Percentiles rank a stretch among this genome's conserved stretches.
phyloP scores from a whole-genome alignment of 2,329 filamentous ascomycete genomes.

The Aureobasidium lini region DNA sequence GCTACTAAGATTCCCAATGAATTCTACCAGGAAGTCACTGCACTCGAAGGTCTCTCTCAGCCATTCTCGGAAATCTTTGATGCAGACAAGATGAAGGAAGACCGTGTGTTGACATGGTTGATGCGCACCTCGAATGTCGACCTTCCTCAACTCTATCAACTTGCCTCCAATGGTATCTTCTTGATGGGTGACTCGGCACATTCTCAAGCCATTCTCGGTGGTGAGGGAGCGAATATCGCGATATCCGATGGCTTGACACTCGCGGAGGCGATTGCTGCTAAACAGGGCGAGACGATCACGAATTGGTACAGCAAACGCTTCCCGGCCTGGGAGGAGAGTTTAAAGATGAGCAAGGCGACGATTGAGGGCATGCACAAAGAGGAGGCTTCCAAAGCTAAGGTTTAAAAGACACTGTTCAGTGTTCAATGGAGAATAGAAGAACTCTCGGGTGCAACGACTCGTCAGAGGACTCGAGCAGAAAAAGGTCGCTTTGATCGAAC shows the following conservation, averaged over 20 bases:
- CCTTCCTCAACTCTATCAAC: constrained; percentile 17
- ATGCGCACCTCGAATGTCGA: constrained; percentile 29
- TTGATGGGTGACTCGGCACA: constrained; percentile 36
- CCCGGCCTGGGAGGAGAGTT: constrained; percentile 19
- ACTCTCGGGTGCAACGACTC: no score
- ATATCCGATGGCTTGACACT: constrained; percentile 32
- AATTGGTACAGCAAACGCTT: constrained; percentile 19
- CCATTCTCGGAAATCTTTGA: constrained; percentile 30
- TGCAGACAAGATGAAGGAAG: constrained; percentile 23
- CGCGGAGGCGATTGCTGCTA: constrained; percentile 23
- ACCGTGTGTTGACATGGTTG: constrained; percentile 34
- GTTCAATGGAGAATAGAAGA: no score
- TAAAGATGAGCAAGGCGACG: constrained; percentile 19
- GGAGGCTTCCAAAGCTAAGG: not conserved
- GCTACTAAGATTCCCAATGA: constrained; percentile 30
- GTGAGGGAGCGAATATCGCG: constrained; percentile 33
- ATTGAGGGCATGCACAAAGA: constrained; percentile 20
- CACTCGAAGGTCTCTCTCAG: constrained; percentile 21
- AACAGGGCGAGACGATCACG: constrained; percentile 15
- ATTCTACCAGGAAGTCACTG: constrained; percentile 29
- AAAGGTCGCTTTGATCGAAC: no score
- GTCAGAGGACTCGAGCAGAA: no score
- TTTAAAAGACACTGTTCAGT: not conserved
- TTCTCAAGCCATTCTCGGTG: constrained; percentile 34
- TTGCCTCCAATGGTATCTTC: constrained; percentile 23